phyloP scores from a whole-genome alignment of 1,284 basidiomycete genomes.

The Trametes polyzona region DNA sequence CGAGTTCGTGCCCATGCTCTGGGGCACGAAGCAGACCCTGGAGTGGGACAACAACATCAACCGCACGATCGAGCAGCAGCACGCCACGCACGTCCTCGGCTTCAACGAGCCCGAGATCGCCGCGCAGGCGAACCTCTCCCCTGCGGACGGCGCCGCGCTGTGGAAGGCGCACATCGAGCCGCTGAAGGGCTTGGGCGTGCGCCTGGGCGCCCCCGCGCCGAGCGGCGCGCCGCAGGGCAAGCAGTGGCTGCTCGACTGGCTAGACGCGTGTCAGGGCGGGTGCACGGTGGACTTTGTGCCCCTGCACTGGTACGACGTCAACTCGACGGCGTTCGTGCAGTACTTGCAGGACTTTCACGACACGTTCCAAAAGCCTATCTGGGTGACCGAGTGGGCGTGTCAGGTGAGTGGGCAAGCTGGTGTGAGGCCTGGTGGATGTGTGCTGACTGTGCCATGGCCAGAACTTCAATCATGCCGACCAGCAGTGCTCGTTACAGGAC shows the following conservation, averaged over 20 bases:
- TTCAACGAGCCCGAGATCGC: conserved; percentile 43
- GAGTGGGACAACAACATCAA: conserved; percentile 37
- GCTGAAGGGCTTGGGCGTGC: conserved; percentile 37
- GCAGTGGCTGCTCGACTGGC: conserved; percentile 46
- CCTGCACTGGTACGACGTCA: conserved; percentile 47
- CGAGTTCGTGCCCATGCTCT: conserved; percentile 45
- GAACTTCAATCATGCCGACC: conserved; percentile 39
- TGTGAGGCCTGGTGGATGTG: background rate
- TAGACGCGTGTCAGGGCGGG: conserved; percentile 41
- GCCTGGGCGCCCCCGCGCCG: conserved; percentile 47
- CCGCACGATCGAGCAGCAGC: conserved; percentile 29
- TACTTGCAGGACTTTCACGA: conserved; percentile 45
- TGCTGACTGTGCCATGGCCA: conserved; percentile 15
- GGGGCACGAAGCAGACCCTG: conserved; percentile 37
- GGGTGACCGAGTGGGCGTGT: conserved; percentile 49
- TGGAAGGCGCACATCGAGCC: conserved; percentile 43
- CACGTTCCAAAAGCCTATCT: conserved; percentile 45
- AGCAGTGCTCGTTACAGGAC: conserved; percentile 41
- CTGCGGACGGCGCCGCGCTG: conserved; percentile 35
- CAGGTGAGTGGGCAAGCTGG: conserved; percentile 28
- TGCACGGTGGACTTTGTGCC: conserved; percentile 50
- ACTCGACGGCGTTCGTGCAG: conserved; percentile 41
- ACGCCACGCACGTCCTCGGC: conserved; percentile 35
- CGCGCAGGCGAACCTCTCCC: conserved; percentile 40
- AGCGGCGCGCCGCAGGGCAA: conserved; percentile 43